Percentiles rank a stretch among this genome's conserved stretches.
Conservation (phyloP, 805 yeast genomes). For the Wickerhamiella spandovensis region DNA sequence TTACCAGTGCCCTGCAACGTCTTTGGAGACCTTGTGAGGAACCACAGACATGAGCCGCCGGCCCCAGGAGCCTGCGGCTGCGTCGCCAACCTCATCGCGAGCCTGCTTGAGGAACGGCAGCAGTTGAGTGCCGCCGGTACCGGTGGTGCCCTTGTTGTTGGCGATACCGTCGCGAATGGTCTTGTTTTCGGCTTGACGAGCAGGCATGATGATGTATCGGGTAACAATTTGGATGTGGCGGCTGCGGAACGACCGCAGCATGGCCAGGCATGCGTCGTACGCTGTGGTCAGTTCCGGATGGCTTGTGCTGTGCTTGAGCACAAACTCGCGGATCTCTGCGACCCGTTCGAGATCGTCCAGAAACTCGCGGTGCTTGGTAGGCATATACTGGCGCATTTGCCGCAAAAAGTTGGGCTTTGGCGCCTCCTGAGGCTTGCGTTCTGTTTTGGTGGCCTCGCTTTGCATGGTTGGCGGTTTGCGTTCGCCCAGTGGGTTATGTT, state of each 20-base stretch:
- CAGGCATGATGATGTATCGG: conserved; percentile 70
- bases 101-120: conserved; percentile 90
- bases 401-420: conserved; percentile 42
- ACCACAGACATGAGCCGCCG: conserved; percentile 31
- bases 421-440: conserved; percentile 13
- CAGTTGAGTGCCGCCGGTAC: conserved; percentile 90
- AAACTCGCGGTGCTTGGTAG: conserved; percentile 69
- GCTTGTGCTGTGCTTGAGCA: conserved; percentile 28
- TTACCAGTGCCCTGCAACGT: not conserved
- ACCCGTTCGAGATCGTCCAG: conserved; percentile 44
- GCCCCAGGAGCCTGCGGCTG: conserved; percentile 92
- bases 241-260: conserved; percentile 78
- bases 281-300: conserved; percentile 50
- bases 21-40: not conserved
- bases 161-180: conserved; percentile 45
- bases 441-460: conserved; percentile 14
- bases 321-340: conserved; percentile 53
- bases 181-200: conserved; percentile 34
- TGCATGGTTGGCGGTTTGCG: conserved; percentile 22
- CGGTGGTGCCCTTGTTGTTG: conserved; percentile 45
- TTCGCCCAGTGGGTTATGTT: conserved; percentile 67
- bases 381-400: conserved; percentile 87
- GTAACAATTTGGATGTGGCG: conserved; percentile 90
- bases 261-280: conserved; percentile 81
- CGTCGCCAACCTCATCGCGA: conserved; percentile 88